Percentiles rank a stretch among this genome's conserved stretches.
Conservation (phyloP, 1,139 yeast species). For the Meyerozyma elateridarum region DNA sequence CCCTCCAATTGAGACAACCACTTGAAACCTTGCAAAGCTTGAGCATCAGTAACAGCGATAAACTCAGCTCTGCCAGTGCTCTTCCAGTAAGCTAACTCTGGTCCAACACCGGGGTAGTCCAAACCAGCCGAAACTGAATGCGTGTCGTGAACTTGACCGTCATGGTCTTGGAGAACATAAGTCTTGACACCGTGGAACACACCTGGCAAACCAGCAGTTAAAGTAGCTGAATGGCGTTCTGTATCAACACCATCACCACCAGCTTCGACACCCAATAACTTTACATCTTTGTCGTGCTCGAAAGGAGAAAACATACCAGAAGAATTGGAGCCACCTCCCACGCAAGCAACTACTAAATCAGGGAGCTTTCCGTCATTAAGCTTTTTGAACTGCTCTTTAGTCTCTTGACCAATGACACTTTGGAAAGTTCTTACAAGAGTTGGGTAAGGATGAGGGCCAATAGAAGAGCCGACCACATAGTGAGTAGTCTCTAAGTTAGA, state of each 20-base stretch:
- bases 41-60: conserved; percentile 87
- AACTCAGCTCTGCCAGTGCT: conserved; percentile 88
- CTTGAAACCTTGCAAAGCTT: conserved; percentile 88
- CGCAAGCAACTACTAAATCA: conserved; percentile 94
- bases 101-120: conserved; percentile 99
- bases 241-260: conserved; percentile 97
- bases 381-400: conserved; percentile 82
- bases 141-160: conserved; percentile 96
- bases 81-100: conserved; percentile 95
- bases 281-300: conserved; percentile 72
- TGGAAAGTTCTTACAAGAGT: conserved; percentile 97
- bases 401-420: conserved; percentile 92
- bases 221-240: conserved; percentile 83
- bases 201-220: conserved; percentile 91
- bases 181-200: conserved; percentile 98
- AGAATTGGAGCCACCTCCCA: conserved; percentile 98
- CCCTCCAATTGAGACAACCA: conserved; percentile 91
- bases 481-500: conserved; percentile 81
- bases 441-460: conserved; percentile 99
- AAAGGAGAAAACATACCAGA: conserved; percentile 95
- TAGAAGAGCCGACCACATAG: conserved; percentile 95
- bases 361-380: conserved; percentile 81
- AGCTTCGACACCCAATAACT: conserved; percentile 92
- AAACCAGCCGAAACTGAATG: conserved; percentile 98
- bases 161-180: conserved; percentile 80